phyloP scores from a whole-genome alignment of 441 rosid genomes.

The Pelargonium australe region DNA sequence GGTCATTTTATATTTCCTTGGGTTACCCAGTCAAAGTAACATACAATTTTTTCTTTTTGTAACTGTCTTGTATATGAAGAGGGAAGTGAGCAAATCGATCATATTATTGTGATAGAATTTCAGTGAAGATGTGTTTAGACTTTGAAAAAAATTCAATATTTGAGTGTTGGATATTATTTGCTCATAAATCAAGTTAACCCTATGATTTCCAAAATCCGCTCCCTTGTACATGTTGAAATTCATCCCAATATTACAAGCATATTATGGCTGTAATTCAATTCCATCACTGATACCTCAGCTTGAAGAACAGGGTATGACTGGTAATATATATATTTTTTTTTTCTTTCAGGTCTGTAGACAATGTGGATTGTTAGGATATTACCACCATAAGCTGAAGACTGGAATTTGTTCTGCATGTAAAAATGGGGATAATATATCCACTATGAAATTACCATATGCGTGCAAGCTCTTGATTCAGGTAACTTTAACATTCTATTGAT shows the following conservation, averaged over 20 bases:
- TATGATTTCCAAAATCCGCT: background rate
- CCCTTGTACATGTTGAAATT: background rate
- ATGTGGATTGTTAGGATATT: conserved; percentile 89
- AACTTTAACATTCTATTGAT: conserved; percentile 3
- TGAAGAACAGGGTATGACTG: background rate
- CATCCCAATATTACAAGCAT: background rate
- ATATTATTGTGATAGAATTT: no score
- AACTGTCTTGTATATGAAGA: no score
- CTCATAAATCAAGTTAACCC: no score
- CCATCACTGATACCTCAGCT: background rate
- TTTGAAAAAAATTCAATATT: no score
- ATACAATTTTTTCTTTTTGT: no score
- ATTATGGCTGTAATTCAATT: background rate
- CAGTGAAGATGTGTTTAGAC: no score
- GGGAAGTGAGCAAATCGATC: no score
- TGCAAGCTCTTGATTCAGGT: conserved; percentile 96
- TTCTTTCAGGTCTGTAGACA: conserved; percentile 66
- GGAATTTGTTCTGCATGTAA: conserved; percentile 78
- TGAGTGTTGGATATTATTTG: no score
- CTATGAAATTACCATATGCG: conserved; percentile 85
- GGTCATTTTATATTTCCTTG: no score
- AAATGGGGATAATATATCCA: conserved; percentile 71
- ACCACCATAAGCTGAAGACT: conserved; percentile 64
- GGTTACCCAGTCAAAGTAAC: no score
- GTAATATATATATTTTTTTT: background rate